These are phyloP conservation scores for Colletotrichum sp. DNA, from an alignment of 2,329 filamentous ascomycete species.

Conservation along the genomic window DNA sequence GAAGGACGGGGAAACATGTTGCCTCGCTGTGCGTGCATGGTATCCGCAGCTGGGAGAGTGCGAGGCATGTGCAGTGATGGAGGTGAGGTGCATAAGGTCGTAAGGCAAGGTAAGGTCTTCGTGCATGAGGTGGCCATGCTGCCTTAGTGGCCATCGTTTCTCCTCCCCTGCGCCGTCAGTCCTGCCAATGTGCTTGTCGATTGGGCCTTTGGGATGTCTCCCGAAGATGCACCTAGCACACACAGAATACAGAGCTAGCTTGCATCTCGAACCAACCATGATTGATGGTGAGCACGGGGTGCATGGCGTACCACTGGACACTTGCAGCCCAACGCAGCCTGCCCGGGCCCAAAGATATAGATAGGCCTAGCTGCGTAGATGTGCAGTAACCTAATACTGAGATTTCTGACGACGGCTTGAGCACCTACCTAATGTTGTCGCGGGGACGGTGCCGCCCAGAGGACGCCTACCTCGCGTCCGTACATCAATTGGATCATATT, in stretches of 20 bases:
- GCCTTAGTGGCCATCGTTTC: background rate
- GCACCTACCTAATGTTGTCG: background rate
- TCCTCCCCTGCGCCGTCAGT: background rate
- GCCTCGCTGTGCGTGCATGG: background rate
- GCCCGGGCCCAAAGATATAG: background rate
- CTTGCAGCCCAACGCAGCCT: conserved; percentile 31
- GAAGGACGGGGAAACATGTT: background rate
- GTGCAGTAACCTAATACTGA: background rate
- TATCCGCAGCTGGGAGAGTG: background rate
- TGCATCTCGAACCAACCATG: background rate
- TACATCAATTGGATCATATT: too few species aligned
- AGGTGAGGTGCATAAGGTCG: background rate
- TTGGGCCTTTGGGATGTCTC: background rate
- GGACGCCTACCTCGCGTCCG: background rate
- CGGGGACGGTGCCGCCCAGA: background rate
- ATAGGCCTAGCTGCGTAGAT: background rate
- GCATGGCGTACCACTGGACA: conserved; percentile 29
- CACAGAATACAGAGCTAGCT: background rate
- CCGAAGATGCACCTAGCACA: background rate
- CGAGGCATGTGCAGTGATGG: background rate
- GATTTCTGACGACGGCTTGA: background rate
- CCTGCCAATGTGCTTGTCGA: background rate
- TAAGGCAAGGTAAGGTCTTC: conserved; percentile 9
- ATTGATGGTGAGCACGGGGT: conserved; percentile 24
- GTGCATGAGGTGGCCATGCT: background rate